Evolutionary conservation across 1,284 basidiomycete genomes (phyloP).

Genomic region (Cryptococcus amylolentus): DNA sequence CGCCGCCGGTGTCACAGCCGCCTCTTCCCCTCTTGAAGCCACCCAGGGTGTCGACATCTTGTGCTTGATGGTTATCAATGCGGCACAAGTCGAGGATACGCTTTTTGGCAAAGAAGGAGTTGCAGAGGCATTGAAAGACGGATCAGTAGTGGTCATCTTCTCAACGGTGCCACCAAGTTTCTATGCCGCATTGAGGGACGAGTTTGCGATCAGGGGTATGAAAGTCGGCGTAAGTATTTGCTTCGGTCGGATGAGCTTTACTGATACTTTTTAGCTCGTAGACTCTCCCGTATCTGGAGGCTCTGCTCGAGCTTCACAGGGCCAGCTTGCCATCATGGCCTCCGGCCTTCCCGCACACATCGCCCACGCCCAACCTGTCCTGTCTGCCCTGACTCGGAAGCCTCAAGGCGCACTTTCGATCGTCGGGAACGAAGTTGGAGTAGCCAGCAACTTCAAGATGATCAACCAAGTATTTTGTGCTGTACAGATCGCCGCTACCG

Average conservation of each 20-base stretch:
- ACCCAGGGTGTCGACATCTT: constrained; percentile 30
- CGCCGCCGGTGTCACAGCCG: constrained; percentile 19
- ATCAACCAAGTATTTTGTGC: constrained; percentile 45
- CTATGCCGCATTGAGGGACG: constrained; percentile 9
- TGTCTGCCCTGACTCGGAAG: constrained; percentile 32
- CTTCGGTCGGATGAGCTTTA: background rate
- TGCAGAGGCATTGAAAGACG: constrained; percentile 31
- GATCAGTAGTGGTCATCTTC: constrained; percentile 43
- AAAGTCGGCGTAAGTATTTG: constrained; percentile 28
- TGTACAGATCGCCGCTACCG: constrained; percentile 31
- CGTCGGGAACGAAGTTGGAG: constrained; percentile 31
- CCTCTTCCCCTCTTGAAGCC: constrained; percentile 23
- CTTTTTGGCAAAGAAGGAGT: constrained; percentile 33
- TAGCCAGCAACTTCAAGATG: constrained; percentile 42
- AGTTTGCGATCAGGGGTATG: no score
- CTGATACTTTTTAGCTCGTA: constrained; percentile 21
- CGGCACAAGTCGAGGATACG: constrained; percentile 38
- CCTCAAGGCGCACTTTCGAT: constrained; percentile 32
- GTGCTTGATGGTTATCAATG: constrained; percentile 46
- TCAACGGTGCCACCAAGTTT: constrained; percentile 48
- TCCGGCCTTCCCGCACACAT: constrained; percentile 33
- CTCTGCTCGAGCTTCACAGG: constrained; percentile 41
- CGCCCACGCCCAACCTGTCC: constrained; percentile 27
- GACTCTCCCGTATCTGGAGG: constrained; percentile 50
- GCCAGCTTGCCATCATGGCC: constrained; percentile 47